Evolutionary conservation across 345 rosid genomes (phyloP).

Genomic region (Corchorus olitorius): DNA sequence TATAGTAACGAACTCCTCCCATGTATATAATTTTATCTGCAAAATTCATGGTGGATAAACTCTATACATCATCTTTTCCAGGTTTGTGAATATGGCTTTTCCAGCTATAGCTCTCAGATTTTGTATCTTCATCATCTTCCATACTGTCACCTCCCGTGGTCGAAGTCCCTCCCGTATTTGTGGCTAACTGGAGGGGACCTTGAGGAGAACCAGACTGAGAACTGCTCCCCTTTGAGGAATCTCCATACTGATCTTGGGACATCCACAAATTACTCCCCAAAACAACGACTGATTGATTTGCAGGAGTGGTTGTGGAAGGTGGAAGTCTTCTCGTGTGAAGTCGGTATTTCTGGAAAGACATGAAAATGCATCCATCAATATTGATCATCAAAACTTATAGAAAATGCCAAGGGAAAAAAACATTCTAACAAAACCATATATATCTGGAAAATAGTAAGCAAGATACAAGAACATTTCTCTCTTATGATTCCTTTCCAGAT

Average conservation of each 20-base stretch:
- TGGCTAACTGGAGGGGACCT: conserved; percentile 75
- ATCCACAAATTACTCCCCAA: conserved; percentile 63
- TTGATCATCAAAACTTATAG: background rate
- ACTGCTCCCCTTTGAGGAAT: conserved; percentile 51
- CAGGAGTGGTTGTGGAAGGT: conserved; percentile 34
- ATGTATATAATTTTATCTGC: conserved; percentile 57
- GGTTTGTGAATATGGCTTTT: conserved; percentile 47
- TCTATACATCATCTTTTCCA: conserved; percentile 48
- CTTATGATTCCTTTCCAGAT: conserved; percentile 12
- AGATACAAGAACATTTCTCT: background rate
- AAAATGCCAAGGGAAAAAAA: background rate
- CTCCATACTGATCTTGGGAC: conserved; percentile 53
- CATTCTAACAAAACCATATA: background rate
- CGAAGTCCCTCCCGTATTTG: conserved; percentile 54
- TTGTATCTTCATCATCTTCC: conserved; percentile 81
- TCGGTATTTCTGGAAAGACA: conserved; percentile 71
- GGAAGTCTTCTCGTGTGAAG: conserved; percentile 61
- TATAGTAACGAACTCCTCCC: conserved; percentile 41
- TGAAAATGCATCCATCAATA: conserved; percentile 22
- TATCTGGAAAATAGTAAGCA: background rate
- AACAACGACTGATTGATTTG: conserved; percentile 53
- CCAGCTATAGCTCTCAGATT: conserved; percentile 73
- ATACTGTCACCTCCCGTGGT: conserved; percentile 59
- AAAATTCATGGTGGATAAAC: conserved; percentile 54
- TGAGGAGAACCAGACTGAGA: conserved; percentile 76